phyloP scores from a whole-genome alignment of 495 filamentous ascomycete species.

The Chaetomium cochliodes region DNA sequence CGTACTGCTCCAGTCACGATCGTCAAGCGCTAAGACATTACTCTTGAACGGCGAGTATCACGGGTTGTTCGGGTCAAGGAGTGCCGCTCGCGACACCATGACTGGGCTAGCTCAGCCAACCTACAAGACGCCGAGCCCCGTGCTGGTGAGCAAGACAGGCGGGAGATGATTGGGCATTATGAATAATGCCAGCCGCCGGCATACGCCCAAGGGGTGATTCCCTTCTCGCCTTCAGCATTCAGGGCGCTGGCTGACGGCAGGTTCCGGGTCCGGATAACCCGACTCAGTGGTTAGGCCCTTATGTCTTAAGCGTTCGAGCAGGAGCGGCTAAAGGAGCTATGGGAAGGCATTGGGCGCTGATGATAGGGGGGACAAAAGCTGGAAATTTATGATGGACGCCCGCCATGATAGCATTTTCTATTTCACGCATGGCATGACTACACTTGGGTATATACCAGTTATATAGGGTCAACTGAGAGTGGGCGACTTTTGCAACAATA shows the following conservation, averaged over 20 bases:
- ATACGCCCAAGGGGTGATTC: constrained; percentile 2
- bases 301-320: not conserved
- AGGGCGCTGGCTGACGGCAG: not conserved
- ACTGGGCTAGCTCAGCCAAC: not conserved
- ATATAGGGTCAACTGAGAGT: not conserved
- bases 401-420: constrained; percentile 7
- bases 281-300: not conserved
- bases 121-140: constrained; percentile 17
- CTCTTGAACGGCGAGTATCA: not conserved
- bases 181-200: not conserved
- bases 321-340: not conserved
- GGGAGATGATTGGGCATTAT: not conserved
- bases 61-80: not conserved
- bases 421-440: constrained; percentile 2
- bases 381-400: not conserved
- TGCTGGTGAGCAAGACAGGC: not conserved
- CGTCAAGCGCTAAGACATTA: constrained; percentile 74
- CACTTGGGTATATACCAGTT: constrained; percentile 6
- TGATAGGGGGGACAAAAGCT: not conserved
- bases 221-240: not conserved
- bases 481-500: not conserved
- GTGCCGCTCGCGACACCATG: not conserved
- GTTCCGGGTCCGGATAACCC: not conserved
- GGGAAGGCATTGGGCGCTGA: not conserved
- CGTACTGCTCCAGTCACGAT: constrained; percentile 68